Evolutionary conservation across 257 asterid genomes (phyloP).

Genomic region (Plantago ovata): DNA sequence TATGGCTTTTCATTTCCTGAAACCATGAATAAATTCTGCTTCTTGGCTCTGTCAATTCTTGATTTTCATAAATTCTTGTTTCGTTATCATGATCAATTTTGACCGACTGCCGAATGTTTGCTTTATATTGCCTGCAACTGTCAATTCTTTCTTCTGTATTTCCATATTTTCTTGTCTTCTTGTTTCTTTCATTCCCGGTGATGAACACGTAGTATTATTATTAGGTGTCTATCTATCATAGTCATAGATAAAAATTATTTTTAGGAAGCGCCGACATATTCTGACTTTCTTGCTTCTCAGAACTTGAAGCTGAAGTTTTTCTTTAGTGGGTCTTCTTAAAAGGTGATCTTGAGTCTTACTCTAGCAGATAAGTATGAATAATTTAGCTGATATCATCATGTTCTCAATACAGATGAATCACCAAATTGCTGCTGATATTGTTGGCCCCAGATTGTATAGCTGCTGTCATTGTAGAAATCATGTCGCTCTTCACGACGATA

Average conservation of each 20-base stretch:
- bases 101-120: too few species aligned
- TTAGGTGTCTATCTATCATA: slow-evolving; percentile 2
- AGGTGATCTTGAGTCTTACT: neutral
- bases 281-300: too few species aligned
- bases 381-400: slow-evolving; percentile 6
- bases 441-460: slow-evolving; percentile 54
- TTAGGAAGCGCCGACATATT: neutral
- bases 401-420: slow-evolving; percentile 26
- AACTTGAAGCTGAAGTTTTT: too few species aligned
- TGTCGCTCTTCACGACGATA: slow-evolving; percentile 61
- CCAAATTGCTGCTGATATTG: slow-evolving; percentile 46
- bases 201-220: neutral
- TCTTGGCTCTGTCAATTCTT: too few species aligned
- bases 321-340: neutral
- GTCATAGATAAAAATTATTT: neutral
- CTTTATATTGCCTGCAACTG: too few species aligned
- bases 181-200: too few species aligned
- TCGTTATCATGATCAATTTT: too few species aligned
- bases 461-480: slow-evolving; percentile 57
- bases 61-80: too few species aligned
- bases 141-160: too few species aligned
- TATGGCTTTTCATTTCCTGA: too few species aligned
- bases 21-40: too few species aligned
- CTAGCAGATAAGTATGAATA: slow-evolving; percentile 7
- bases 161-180: too few species aligned